A percentile compares a stretch with the other conserved stretches of the same genome.
These are phyloP conservation scores for Arxiozyma slooffiae DNA, from an alignment of 1,139 yeast species.

Conservation along the genomic window DNA sequence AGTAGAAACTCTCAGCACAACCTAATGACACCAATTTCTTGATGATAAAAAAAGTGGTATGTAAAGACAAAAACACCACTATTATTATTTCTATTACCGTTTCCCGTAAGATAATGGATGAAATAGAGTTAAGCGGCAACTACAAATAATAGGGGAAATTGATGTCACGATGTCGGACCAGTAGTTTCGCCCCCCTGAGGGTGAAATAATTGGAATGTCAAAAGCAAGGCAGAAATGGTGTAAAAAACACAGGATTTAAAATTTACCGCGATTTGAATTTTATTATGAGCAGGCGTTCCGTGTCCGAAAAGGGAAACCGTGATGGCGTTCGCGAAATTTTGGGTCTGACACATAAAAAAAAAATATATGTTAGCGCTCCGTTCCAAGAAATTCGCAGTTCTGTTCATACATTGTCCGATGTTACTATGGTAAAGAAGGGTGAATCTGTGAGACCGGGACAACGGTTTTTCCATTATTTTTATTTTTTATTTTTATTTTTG, in stretches of 20 bases:
- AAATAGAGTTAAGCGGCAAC: too few species aligned
- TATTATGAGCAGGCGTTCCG: conserved; percentile 42
- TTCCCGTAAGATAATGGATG: too few species aligned
- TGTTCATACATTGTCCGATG: conserved; percentile 3
- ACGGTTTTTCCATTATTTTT: background rate
- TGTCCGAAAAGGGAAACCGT: conserved; percentile 44
- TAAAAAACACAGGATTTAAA: conserved; percentile 40
- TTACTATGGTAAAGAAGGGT: background rate
- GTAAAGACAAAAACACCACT: background rate
- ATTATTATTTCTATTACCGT: too few species aligned
- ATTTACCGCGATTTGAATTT: conserved; percentile 46
- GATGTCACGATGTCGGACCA: background rate
- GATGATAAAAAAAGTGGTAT: too few species aligned
- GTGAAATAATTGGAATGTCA: conserved; percentile 27
- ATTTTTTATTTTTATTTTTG: too few species aligned
- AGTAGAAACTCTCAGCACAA: background rate
- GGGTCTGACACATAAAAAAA: background rate
- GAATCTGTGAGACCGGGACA: background rate
- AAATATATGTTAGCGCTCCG: conserved; percentile 16
- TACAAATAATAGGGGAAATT: background rate
- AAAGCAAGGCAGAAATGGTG: conserved; percentile 13
- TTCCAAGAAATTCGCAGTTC: conserved; percentile 30
- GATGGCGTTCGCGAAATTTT: conserved; percentile 32
- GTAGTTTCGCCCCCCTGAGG: conserved; percentile 13
- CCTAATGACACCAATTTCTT: background rate